Conservation (phyloP, 768 basidiomycete species). For the Roridomyces roridus region DNA sequence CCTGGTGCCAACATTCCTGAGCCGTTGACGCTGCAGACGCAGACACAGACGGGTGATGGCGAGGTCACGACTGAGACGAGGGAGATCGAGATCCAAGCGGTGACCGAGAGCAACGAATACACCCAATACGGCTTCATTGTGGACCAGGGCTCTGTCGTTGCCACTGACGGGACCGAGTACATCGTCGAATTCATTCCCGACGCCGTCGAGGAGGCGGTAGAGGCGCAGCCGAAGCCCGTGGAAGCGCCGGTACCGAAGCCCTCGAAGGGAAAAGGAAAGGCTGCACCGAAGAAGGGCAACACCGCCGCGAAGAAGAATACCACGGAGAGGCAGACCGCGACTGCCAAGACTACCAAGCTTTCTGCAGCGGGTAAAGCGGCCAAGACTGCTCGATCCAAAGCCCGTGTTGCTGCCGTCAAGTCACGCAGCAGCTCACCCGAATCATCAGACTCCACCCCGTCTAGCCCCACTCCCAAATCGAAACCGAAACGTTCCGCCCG, state of each 20-base stretch:
- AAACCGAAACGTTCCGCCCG: too few relatives aligned
- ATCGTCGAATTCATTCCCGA: constrained; percentile 10
- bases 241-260: neutral
- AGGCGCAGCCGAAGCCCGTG: too few relatives aligned
- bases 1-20: constrained; percentile 2
- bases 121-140: neutral
- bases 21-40: neutral
- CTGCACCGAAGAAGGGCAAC: neutral
- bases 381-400: too few relatives aligned
- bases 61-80: neutral
- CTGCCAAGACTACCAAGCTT: neutral
- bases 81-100: neutral
- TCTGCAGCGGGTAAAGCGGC: neutral
- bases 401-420: too few relatives aligned
- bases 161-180: constrained; percentile 1
- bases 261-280: neutral
- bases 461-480: too few relatives aligned
- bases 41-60: neutral
- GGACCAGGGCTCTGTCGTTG: neutral
- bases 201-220: neutral
- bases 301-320: neutral
- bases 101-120: neutral
- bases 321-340: neutral
- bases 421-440: too few relatives aligned
- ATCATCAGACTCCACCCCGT: too few relatives aligned